Percentiles rank a stretch among this genome's conserved stretches.
These are phyloP conservation scores for Lophium mytilinum DNA, from an alignment of 495 filamentous ascomycete species.

Conservation along the genomic window DNA sequence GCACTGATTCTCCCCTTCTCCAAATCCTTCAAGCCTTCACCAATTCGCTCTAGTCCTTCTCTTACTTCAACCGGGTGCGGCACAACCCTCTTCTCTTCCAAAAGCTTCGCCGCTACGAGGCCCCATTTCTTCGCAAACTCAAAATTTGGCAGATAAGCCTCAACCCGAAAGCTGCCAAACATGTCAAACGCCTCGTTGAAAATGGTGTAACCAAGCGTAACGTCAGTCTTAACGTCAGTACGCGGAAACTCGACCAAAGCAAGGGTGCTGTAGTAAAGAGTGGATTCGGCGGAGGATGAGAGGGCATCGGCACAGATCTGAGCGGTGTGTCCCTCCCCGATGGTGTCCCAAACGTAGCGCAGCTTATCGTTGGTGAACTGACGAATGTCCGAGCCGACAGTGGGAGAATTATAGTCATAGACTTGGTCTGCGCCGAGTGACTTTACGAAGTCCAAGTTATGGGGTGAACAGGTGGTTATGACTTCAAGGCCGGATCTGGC, in stretches of 20 bases:
- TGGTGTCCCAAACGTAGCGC: constrained; percentile 30
- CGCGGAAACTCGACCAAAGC: constrained; percentile 8
- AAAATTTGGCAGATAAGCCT: constrained; percentile 30
- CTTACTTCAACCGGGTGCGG: constrained; percentile 42
- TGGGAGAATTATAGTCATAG: constrained; percentile 46
- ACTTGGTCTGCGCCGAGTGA: constrained; percentile 42
- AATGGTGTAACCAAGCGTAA: constrained; percentile 28
- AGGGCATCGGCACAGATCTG: constrained; percentile 22
- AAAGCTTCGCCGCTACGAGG: constrained; percentile 35
- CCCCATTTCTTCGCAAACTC: constrained; percentile 34
- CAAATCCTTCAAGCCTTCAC: constrained; percentile 46
- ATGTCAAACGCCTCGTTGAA: constrained; percentile 25
- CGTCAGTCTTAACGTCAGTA: constrained; percentile 24
- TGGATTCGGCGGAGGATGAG: background rate
- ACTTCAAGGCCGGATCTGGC: constrained; percentile 36
- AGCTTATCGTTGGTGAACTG: constrained; percentile 28
- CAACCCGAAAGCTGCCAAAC: constrained; percentile 1
- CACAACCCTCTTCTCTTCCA: constrained; percentile 42
- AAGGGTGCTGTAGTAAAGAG: constrained; percentile 12
- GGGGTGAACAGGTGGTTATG: constrained; percentile 48
- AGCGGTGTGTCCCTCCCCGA: constrained; percentile 19
- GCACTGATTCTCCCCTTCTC: constrained; percentile 48
- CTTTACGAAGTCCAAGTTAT: constrained; percentile 46
- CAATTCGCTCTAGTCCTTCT: constrained; percentile 40
- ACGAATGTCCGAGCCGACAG: constrained; percentile 37